These are phyloP conservation scores for Cadophora sp. DNA, from an alignment of 2,329 filamentous ascomycete species.

Conservation along the genomic window DNA sequence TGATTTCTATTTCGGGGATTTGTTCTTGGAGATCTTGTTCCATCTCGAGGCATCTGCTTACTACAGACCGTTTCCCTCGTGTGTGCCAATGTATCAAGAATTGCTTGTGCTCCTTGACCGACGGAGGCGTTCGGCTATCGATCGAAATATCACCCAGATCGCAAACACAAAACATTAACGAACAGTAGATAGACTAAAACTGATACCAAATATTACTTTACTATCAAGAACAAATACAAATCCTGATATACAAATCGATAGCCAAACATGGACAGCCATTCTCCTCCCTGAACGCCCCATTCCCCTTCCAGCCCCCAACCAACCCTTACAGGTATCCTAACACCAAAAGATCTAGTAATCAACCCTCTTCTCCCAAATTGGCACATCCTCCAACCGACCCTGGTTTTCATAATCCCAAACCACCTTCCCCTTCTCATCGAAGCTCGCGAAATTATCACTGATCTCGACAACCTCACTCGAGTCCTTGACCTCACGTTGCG, in stretches of 20 bases:
- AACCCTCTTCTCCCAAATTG: conserved; percentile 41
- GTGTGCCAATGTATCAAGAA: background rate
- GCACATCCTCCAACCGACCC: conserved; percentile 43
- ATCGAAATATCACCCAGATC: no score
- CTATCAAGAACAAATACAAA: no score
- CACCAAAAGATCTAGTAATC: conserved; percentile 33
- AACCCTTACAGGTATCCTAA: no score
- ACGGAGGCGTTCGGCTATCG: no score
- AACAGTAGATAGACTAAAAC: no score
- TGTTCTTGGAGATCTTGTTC: background rate
- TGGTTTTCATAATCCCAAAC: conserved; percentile 60
- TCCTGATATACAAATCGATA: no score
- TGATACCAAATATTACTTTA: no score
- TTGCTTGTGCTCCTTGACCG: no score
- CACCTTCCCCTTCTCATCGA: conserved; percentile 73
- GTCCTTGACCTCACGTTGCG: conserved; percentile 76
- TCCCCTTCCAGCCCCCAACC: background rate
- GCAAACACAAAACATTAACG: no score
- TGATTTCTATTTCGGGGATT: background rate
- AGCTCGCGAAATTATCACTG: conserved; percentile 75
- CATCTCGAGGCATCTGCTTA: background rate
- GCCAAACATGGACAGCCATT: background rate
- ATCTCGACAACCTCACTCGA: conserved; percentile 75
- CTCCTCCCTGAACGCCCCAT: background rate
- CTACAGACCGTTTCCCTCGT: no score